A percentile compares a stretch with the other conserved stretches of the same genome.
Conservation (phyloP, 345 rosid genomes). For the Acer campestre region DNA sequence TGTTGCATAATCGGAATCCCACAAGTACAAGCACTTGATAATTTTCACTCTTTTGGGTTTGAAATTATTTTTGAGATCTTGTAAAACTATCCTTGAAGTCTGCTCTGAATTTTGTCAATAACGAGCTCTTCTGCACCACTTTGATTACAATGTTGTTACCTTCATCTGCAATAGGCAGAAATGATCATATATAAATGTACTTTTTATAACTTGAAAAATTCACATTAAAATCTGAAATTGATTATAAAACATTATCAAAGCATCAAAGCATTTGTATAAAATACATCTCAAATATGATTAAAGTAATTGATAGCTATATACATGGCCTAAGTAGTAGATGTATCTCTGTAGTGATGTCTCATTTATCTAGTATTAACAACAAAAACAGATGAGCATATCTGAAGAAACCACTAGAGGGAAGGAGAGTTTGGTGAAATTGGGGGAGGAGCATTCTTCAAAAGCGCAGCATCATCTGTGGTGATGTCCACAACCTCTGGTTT, state of each 20-base stretch:
- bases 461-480: conserved; percentile 50
- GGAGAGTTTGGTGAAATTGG: conserved; percentile 52
- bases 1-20: too few species aligned
- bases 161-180: conserved; percentile 14
- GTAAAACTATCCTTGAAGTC: not conserved
- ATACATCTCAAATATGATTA: not conserved
- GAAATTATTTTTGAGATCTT: too few species aligned
- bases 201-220: too few species aligned
- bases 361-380: not conserved
- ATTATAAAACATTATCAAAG: not conserved
- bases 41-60: too few species aligned
- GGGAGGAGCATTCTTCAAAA: conserved; percentile 46
- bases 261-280: not conserved
- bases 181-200: not conserved
- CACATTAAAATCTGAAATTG: not conserved
- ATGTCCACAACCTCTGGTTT: conserved; percentile 47
- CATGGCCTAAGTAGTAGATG: not conserved
- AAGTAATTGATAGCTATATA: not conserved
- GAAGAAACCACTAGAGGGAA: too few species aligned
- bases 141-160: conserved; percentile 14
- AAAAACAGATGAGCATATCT: not conserved
- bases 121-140: not conserved
- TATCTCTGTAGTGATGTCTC: not conserved
- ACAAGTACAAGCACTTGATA: too few species aligned
- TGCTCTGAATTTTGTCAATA: not conserved